These are phyloP conservation scores for Fusarium neocosmosporiellum DNA, from an alignment of 2,329 filamentous ascomycete genomes.

Conservation along the genomic window DNA sequence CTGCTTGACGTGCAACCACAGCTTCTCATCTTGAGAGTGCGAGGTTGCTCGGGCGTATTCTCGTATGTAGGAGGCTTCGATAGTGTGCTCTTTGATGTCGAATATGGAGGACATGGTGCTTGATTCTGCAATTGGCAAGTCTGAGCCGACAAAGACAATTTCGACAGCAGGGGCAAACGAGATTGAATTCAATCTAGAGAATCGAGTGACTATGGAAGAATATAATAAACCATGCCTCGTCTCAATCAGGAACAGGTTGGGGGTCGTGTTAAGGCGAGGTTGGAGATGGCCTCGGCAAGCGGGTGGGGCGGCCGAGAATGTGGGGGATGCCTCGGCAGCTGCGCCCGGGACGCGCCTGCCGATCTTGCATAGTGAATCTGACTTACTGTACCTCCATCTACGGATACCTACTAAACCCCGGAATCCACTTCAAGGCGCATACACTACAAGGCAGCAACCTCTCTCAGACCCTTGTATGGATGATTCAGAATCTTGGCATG, in stretches of 20 bases:
- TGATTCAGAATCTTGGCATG: slow-evolving; percentile 1
- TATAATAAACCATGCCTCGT: not conserved
- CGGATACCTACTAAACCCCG: not conserved
- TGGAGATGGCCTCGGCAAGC: slow-evolving; percentile 33
- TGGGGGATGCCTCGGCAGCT: slow-evolving; percentile 38
- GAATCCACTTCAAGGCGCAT: not conserved
- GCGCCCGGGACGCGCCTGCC: slow-evolving; percentile 25
- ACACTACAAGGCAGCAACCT: not conserved
- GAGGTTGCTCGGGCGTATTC: slow-evolving; percentile 82
- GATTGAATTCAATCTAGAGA: not conserved
- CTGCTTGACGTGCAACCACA: slow-evolving; percentile 85
- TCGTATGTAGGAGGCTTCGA: slow-evolving; percentile 82
- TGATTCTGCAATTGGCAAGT: not conserved
- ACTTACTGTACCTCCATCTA: not conserved
- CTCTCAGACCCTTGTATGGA: not conserved
- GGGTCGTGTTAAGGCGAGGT: slow-evolving; percentile 10
- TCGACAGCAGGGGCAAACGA: not conserved
- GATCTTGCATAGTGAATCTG: slow-evolving; percentile 15
- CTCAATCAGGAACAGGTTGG: not conserved
- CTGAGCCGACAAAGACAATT: not conserved
- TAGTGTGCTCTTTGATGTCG: slow-evolving; percentile 76
- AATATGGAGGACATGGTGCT: slow-evolving; percentile 56
- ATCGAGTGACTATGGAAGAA: not conserved
- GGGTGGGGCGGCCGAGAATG: slow-evolving; percentile 27
- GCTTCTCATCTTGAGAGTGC: slow-evolving; percentile 77